Evolutionary conservation across 257 asterid species (phyloP).

Genomic region (Nicotiana sylvestris): DNA sequence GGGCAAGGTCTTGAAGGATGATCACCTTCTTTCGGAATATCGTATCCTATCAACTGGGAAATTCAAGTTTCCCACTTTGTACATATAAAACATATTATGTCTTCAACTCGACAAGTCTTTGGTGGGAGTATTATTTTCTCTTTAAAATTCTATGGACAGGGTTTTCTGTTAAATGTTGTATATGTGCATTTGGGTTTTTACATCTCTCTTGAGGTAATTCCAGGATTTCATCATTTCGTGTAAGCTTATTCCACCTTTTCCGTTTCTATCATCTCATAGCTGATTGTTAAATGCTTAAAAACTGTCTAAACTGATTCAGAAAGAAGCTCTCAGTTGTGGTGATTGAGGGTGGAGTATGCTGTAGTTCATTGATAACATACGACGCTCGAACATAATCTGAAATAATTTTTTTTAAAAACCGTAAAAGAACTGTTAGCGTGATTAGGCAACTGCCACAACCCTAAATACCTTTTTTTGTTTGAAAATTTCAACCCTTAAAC

Average conservation of each 20-base stretch:
- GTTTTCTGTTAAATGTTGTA: background rate
- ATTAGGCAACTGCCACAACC: background rate
- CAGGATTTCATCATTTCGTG: background rate
- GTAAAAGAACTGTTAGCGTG: background rate
- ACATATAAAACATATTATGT: background rate
- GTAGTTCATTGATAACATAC: background rate
- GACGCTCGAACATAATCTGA: background rate
- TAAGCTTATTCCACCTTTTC: background rate
- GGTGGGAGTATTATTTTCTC: background rate
- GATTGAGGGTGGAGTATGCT: background rate
- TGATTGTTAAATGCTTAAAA: background rate
- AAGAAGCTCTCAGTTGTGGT: background rate
- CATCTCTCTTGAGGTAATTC: background rate
- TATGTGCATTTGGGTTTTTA: background rate
- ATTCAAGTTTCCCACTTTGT: background rate
- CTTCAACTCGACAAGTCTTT: background rate
- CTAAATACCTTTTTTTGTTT: background rate
- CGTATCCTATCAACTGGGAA: conserved; percentile 46
- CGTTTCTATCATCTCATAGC: background rate
- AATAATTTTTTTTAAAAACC: background rate
- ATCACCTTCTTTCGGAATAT: conserved; percentile 65
- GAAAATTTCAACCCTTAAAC: background rate
- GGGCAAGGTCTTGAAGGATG: conserved; percentile 84
- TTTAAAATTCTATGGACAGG: background rate
- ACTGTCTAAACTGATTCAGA: background rate